Percentiles rank a stretch among this genome's conserved stretches.
Conservation (phyloP, 2,329 filamentous ascomycete species). For the Colletotrichum endophyticum region DNA sequence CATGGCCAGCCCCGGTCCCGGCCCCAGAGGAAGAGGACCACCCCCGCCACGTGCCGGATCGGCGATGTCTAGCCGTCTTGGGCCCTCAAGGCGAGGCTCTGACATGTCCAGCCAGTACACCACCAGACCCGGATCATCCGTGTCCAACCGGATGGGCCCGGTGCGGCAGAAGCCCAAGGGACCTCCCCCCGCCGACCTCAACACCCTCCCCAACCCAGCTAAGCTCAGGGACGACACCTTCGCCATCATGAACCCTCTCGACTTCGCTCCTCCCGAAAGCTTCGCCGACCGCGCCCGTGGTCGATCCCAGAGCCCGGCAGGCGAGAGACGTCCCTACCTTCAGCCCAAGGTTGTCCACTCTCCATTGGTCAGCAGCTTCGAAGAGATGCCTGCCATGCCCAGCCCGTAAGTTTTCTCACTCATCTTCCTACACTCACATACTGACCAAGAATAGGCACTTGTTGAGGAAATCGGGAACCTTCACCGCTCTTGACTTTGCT, state of each 20-base stretch:
- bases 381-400: slow-evolving; percentile 83
- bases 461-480: slow-evolving; percentile 78
- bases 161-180: slow-evolving; percentile 44
- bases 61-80: slow-evolving; percentile 30
- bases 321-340: slow-evolving; percentile 74
- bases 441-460: slow-evolving; percentile 57
- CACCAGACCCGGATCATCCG: slow-evolving; percentile 70
- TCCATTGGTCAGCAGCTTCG: slow-evolving; percentile 83
- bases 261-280: slow-evolving; percentile 82
- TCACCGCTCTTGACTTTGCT: slow-evolving; percentile 81
- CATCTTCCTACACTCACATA: not conserved
- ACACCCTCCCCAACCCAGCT: slow-evolving; percentile 81
- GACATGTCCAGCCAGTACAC: slow-evolving; percentile 39
- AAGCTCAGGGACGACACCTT: slow-evolving; percentile 85
- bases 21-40: slow-evolving; percentile 47
- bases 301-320: slow-evolving; percentile 66
- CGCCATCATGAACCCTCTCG: slow-evolving; percentile 69
- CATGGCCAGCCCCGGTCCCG: slow-evolving; percentile 49
- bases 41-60: slow-evolving; percentile 58
- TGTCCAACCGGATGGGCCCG: slow-evolving; percentile 51
- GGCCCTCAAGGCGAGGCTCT: slow-evolving; percentile 35
- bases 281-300: slow-evolving; percentile 74
- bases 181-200: slow-evolving; percentile 76
- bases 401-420: slow-evolving; percentile 73
- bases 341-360: slow-evolving; percentile 71